These are phyloP conservation scores for Rhynchospora tenuis DNA, from an alignment of 176 grass and related monocot genomes.

Conservation along the genomic window DNA sequence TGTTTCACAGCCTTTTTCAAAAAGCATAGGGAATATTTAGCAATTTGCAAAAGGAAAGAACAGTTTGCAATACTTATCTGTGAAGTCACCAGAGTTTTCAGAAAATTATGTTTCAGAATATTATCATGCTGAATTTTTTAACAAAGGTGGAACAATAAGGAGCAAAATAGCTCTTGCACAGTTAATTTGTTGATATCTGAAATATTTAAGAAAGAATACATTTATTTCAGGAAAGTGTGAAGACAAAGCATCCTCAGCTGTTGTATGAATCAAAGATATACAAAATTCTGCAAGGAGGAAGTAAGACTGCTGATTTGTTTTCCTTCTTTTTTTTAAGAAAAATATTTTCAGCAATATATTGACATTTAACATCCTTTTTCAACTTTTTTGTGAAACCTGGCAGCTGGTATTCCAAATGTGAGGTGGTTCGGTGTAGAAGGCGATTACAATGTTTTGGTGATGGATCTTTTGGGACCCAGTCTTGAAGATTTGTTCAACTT, in stretches of 20 bases:
- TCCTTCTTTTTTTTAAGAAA: background rate
- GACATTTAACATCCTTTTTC: background rate
- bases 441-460: constrained; percentile 96
- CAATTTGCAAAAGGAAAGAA: background rate
- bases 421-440: constrained; percentile 97
- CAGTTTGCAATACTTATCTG: background rate
- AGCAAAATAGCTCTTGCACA: background rate
- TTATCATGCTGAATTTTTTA: background rate
- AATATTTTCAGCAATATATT: constrained; percentile 8
- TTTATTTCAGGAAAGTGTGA: constrained; percentile 83
- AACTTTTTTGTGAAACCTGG: constrained; percentile 37
- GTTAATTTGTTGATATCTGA: background rate
- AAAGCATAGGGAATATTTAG: background rate
- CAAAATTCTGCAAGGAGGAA: constrained; percentile 91
- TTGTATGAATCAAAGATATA: constrained; percentile 98
- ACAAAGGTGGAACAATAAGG: background rate
- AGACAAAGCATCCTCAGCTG: constrained; percentile 97
- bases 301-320: constrained; percentile 33
- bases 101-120: background rate
- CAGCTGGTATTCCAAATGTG: constrained; percentile 89
- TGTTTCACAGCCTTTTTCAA: background rate
- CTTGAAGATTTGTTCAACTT: constrained; percentile 98
- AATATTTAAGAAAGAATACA: too few species aligned
- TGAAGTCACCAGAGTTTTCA: background rate
- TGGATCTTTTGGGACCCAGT: constrained; percentile 93